Evolutionary conservation across 371 early-diverging fungal genomes (phyloP), one percentile per base, ranked within the genome.

Genomic region (Mucor mucedo): DNA sequence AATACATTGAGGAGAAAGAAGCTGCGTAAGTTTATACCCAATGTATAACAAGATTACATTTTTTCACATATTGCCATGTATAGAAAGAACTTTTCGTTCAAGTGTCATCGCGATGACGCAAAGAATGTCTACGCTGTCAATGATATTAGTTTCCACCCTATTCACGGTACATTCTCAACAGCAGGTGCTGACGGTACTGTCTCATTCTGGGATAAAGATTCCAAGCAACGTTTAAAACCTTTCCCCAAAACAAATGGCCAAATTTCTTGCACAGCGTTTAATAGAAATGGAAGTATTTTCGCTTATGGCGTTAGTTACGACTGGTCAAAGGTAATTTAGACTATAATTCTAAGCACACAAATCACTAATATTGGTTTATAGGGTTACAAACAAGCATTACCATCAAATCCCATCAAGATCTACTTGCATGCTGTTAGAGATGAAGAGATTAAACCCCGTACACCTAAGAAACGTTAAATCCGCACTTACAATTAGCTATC

Each of bases 261-360:
- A 10, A 91, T 99, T 52, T 74, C 92, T 2, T 79, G 89, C 45
- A 86, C 94, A 5, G 84, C 93, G 0, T 97, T 98, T 73, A 96
- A 92, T 71, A 80, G 87, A 30, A 91, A 90, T 45, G 98, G 98
- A 38, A 83, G 77, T 32, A 92, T 96, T 55, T 95, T 96, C 71
- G 97, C 97, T 11, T 98, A 98, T 72, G 95, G 95, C 2, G 82
- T 89, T 16, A 89, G 95, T 33, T 97, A 99, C 73, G 99, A 99
- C 77, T 99, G 99, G 99, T 83, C 88, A 73, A 97, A 96, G 85
- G 99, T 85, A 86, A 45, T 11, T 40, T 16, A 2, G 38, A 4
- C 35, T 6, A 2, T 4, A 30, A 6, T 35, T n/a, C 38, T 53
- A 64, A 35, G 14, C 4, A 42, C 44, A 42, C 21, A 35, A 35